A percentile compares a stretch with the other conserved stretches of the same genome.
Conservation (phyloP, 208 protist species). For the Eutreptiella sp. region DNA sequence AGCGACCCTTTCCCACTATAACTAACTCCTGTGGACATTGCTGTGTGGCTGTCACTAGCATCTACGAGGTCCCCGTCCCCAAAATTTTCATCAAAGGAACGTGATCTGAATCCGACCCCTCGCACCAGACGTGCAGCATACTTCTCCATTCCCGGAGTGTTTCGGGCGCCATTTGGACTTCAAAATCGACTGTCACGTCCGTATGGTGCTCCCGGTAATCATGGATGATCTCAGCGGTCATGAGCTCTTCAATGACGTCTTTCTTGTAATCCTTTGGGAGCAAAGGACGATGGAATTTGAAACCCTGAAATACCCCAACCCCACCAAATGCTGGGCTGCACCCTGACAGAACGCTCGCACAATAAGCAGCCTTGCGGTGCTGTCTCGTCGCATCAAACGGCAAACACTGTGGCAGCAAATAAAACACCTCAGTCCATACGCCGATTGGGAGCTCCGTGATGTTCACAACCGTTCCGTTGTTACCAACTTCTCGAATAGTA, state of each 20-base stretch:
- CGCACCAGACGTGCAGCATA: no score
- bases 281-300: slow-evolving; percentile 12
- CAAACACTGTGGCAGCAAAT: no score
- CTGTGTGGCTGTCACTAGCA: no score
- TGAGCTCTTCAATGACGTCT: slow-evolving; percentile 82
- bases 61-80: no score
- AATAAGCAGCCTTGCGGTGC: slow-evolving; percentile 13
- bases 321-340: no score
- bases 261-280: slow-evolving; percentile 72
- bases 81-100: slow-evolving; percentile 8
- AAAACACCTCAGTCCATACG: slow-evolving; percentile 92
- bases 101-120: no score
- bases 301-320: no score
- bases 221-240: slow-evolving; percentile 73
- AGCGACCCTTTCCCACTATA: no score
- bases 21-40: no score
- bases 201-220: slow-evolving; percentile 94
- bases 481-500: slow-evolving; percentile 48
- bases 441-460: slow-evolving; percentile 95
- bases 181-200: slow-evolving; percentile 90
- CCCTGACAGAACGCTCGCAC: background rate
- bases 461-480: slow-evolving; percentile 65
- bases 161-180: slow-evolving; percentile 76
- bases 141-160: slow-evolving; percentile 61
- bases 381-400: slow-evolving; percentile 57